These are phyloP conservation scores for Backusella parvicylindrica DNA, from an alignment of 192 early-diverging fungal genomes.

Conservation along the genomic window DNA sequence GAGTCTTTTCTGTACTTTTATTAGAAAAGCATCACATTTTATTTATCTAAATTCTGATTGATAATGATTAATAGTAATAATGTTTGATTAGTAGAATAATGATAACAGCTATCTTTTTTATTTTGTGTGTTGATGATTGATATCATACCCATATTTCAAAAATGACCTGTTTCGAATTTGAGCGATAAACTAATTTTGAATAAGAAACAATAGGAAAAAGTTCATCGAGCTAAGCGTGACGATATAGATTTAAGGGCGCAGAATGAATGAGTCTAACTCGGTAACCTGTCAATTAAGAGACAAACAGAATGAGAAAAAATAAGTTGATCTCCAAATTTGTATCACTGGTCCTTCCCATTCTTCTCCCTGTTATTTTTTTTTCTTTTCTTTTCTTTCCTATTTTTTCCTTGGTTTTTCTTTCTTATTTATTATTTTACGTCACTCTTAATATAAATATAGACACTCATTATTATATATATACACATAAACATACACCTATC, in stretches of 20 bases:
- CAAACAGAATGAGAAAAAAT: conserved; percentile 4
- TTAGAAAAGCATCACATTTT: conserved; percentile 4
- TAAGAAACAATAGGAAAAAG: neutral
- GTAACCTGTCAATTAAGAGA: conserved; percentile 19
- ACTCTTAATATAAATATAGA: neutral
- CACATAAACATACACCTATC: neutral
- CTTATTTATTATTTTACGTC: neutral
- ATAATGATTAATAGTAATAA: neutral
- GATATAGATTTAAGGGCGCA: neutral
- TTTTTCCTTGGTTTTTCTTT: conserved; percentile 12
- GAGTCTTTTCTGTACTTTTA: conserved; percentile 1
- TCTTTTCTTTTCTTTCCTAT: neutral
- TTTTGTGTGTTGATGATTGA: neutral
- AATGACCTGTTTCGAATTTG: neutral
- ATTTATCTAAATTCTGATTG: neutral
- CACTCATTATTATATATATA: neutral
- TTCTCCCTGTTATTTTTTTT: conserved; percentile 7
- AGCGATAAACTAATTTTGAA: neutral
- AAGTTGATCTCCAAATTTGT: conserved; percentile 7
- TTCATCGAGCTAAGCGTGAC: neutral
- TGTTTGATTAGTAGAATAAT: neutral
- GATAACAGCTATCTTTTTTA: neutral
- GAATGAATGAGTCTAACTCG: conserved; percentile 10
- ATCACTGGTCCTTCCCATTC: neutral
- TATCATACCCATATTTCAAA: neutral